Evolutionary conservation across 331 rosid species (phyloP).

Genomic region (Spiraea crenata): DNA sequence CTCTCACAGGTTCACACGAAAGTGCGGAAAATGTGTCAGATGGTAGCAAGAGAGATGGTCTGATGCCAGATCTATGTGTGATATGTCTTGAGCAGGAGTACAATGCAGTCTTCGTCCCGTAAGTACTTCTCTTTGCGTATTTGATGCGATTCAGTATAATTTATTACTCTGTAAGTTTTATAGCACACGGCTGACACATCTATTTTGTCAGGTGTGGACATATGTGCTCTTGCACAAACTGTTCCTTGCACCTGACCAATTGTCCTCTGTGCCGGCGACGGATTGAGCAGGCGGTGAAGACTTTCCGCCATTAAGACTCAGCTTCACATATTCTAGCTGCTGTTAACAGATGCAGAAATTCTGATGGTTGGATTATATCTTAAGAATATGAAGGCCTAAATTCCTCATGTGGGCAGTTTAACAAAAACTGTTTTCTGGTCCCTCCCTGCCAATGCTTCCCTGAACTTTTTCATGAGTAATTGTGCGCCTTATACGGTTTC

Average conservation of each 20-base stretch:
- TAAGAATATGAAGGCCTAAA: slow-evolving; percentile 15
- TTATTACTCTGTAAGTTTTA: background rate
- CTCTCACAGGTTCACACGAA: slow-evolving; percentile 55
- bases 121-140: slow-evolving; percentile 29
- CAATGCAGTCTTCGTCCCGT: slow-evolving; percentile 96
- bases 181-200: slow-evolving; percentile 19
- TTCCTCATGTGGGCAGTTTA: background rate
- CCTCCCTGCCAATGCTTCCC: background rate
- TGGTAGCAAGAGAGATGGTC: slow-evolving; percentile 58
- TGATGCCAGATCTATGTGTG: slow-evolving; percentile 87
- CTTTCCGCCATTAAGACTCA: slow-evolving; percentile 73
- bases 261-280: slow-evolving; percentile 93
- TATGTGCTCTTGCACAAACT: slow-evolving; percentile 90
- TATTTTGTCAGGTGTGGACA: slow-evolving; percentile 81
- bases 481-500: background rate
- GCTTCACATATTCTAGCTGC: slow-evolving; percentile 12
- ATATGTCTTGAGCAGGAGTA: slow-evolving; percentile 94
- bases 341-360: slow-evolving; percentile 2
- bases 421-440: background rate
- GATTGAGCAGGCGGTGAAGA: slow-evolving; percentile 81
- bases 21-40: slow-evolving; percentile 46
- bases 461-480: background rate
- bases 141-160: background rate
- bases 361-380: slow-evolving; percentile 15
- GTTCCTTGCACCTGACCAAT: slow-evolving; percentile 78